Conservation (phyloP, 2,329 filamentous ascomycete species). For the Trichoderma cornu-damae region DNA sequence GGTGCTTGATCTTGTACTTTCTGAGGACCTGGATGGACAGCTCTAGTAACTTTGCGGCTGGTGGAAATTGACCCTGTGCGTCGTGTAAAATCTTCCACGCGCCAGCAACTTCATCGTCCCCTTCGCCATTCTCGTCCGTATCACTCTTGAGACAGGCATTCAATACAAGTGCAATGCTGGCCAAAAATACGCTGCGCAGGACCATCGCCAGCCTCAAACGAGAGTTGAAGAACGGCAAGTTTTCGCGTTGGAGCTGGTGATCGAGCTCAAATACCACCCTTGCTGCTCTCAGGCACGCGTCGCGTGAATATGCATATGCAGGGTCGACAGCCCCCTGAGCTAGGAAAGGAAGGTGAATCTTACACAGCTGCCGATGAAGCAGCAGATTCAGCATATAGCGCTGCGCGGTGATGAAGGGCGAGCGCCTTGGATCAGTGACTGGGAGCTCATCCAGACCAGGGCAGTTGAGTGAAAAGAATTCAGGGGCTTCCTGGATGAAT, state of each 20-base stretch:
- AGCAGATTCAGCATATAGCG: slow-evolving; percentile 33
- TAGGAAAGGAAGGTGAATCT: slow-evolving; percentile 34
- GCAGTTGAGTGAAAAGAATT: slow-evolving; percentile 28
- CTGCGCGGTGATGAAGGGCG: slow-evolving; percentile 28
- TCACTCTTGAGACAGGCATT: slow-evolving; percentile 30
- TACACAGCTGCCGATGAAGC: slow-evolving; percentile 33
- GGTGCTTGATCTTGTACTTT: slow-evolving; percentile 29
- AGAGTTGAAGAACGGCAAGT: slow-evolving; percentile 27
- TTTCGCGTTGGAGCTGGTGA: slow-evolving; percentile 27
- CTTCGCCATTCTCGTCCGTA: slow-evolving; percentile 23
- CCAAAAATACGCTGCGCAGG: slow-evolving; percentile 33
- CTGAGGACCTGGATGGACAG: slow-evolving; percentile 30
- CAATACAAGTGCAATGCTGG: slow-evolving; percentile 32
- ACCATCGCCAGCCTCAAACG: slow-evolving; percentile 30
- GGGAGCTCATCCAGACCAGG: slow-evolving; percentile 23
- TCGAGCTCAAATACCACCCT: slow-evolving; percentile 31
- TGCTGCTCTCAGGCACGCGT: slow-evolving; percentile 31
- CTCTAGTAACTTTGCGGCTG: slow-evolving; percentile 30
- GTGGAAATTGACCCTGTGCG: slow-evolving; percentile 28
- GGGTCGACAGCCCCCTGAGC: slow-evolving; percentile 33
- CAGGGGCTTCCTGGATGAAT: slow-evolving; percentile 28
- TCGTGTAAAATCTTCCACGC: slow-evolving; percentile 33
- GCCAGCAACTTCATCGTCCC: slow-evolving; percentile 27
- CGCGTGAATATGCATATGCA: slow-evolving; percentile 30
- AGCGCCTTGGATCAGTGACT: slow-evolving; percentile 23